These are phyloP conservation scores for Diaporthe humulicola DNA, from an alignment of 2,329 filamentous ascomycete genomes.

Conservation along the genomic window DNA sequence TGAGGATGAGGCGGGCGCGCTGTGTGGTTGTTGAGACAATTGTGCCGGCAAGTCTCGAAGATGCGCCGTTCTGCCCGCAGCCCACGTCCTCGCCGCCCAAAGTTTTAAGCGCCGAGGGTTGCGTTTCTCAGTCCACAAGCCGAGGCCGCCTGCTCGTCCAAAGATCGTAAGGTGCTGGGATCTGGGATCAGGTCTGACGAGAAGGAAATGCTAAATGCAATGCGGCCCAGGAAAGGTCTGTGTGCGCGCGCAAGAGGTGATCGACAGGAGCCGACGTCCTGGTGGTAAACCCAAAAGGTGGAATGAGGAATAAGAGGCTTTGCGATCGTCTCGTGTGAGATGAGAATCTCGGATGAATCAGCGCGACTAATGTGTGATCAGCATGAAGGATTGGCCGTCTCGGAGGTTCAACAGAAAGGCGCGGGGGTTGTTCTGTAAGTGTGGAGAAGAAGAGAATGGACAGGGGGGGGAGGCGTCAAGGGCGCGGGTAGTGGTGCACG, in stretches of 20 bases:
- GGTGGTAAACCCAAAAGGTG: slow-evolving; percentile 27
- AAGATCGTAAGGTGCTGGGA: slow-evolving; percentile 26
- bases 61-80: slow-evolving; percentile 19
- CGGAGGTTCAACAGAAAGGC: slow-evolving; percentile 31
- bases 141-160: slow-evolving; percentile 28
- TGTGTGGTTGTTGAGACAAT: slow-evolving; percentile 7
- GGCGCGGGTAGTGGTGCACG: slow-evolving; percentile 24
- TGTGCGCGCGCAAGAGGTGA: slow-evolving; percentile 22
- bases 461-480: slow-evolving; percentile 29
- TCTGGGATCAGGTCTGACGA: slow-evolving; percentile 20
- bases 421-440: slow-evolving; percentile 25
- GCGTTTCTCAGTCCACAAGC: slow-evolving; percentile 13
- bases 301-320: slow-evolving; percentile 33
- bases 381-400: slow-evolving; percentile 37
- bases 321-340: slow-evolving; percentile 38
- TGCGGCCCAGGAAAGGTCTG: slow-evolving; percentile 29
- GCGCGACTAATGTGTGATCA: slow-evolving; percentile 41
- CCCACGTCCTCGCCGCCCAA: slow-evolving; percentile 19
- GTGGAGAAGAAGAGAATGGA: slow-evolving; percentile 34
- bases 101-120: slow-evolving; percentile 27
- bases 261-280: slow-evolving; percentile 33
- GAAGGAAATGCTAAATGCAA: slow-evolving; percentile 23
- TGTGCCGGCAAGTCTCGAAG: slow-evolving; percentile 25
- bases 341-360: slow-evolving; percentile 40
- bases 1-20: slow-evolving; percentile 11